Evolutionary conservation across 768 basidiomycete genomes (phyloP).

Genomic region (Lactarius sanguifluus): DNA sequence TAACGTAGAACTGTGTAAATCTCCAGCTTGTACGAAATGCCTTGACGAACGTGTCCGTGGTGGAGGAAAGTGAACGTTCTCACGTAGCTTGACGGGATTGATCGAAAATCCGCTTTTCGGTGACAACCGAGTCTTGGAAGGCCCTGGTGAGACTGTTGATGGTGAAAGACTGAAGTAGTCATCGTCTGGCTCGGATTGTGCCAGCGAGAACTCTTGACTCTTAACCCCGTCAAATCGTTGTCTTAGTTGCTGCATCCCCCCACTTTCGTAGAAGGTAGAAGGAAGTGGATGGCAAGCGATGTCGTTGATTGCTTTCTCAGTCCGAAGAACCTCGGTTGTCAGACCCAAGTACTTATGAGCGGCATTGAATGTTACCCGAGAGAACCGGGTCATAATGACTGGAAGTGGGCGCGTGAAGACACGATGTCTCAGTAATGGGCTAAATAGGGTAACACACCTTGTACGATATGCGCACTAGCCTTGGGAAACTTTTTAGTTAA

Average conservation of each 20-base stretch:
- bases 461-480: slow-evolving; percentile 93
- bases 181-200: slow-evolving; percentile 46
- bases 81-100: slow-evolving; percentile 29
- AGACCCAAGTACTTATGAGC: slow-evolving; percentile 95
- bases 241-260: slow-evolving; percentile 85
- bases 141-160: slow-evolving; percentile 30
- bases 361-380: slow-evolving; percentile 95
- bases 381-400: slow-evolving; percentile 94
- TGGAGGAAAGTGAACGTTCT: slow-evolving; percentile 26
- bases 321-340: slow-evolving; percentile 91
- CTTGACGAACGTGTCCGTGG: slow-evolving; percentile 44
- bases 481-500: slow-evolving; percentile 97
- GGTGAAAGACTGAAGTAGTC: slow-evolving; percentile 53
- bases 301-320: slow-evolving; percentile 96
- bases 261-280: slow-evolving; percentile 85
- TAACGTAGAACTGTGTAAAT: slow-evolving; percentile 62
- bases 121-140: slow-evolving; percentile 18
- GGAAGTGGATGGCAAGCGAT: slow-evolving; percentile 96
- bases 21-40: slow-evolving; percentile 71
- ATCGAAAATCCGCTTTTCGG: slow-evolving; percentile 34
- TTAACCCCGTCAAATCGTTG: slow-evolving; percentile 77
- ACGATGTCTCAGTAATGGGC: neutral
- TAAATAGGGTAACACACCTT: slow-evolving; percentile 52
- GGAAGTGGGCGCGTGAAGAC: slow-evolving; percentile 20
- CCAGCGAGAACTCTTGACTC: slow-evolving; percentile 35